These are phyloP conservation scores for Gamsiella multidivaricata DNA, from an alignment of 192 early-diverging fungal species.

Conservation along the genomic window DNA sequence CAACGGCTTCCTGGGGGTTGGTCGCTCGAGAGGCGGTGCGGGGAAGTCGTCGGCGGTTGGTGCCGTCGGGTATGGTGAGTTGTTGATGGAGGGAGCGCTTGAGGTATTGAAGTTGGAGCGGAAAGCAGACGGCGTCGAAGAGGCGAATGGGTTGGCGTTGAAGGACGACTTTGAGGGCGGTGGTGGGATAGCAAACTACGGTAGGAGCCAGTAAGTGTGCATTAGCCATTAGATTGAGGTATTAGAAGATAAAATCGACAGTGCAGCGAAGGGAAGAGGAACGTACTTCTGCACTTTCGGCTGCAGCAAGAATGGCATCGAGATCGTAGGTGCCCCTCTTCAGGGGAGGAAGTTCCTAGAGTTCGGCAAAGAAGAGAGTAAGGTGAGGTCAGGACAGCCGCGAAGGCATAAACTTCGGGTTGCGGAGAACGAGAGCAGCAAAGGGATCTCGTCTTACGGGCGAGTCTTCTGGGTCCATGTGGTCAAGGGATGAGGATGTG, in stretches of 20 bases:
- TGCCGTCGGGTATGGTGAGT: constrained; percentile 25
- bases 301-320: constrained; percentile 50
- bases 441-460: constrained; percentile 15
- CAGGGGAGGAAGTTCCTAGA: constrained; percentile 47
- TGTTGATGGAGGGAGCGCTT: constrained; percentile 22
- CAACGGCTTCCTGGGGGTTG: neutral
- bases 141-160: constrained; percentile 44
- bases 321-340: constrained; percentile 49
- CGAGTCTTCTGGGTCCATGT: constrained; percentile 50
- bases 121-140: constrained; percentile 37
- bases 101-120: constrained; percentile 34
- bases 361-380: neutral
- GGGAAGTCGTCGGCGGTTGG: constrained; percentile 3
- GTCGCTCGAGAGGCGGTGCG: neutral
- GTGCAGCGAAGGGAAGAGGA: neutral
- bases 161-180: constrained; percentile 40
- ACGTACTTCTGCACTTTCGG: constrained; percentile 36
- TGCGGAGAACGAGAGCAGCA: neutral
- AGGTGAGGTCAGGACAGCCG: neutral
- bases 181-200: constrained; percentile 47
- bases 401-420: neutral
- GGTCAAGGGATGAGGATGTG: neutral
- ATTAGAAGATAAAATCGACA: neutral
- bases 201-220: neutral
- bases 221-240: neutral